Evolutionary conservation across 1,284 basidiomycete genomes (phyloP), one percentile per base, ranked within the genome.

Genomic region (Ustilago bromivora): DNA sequence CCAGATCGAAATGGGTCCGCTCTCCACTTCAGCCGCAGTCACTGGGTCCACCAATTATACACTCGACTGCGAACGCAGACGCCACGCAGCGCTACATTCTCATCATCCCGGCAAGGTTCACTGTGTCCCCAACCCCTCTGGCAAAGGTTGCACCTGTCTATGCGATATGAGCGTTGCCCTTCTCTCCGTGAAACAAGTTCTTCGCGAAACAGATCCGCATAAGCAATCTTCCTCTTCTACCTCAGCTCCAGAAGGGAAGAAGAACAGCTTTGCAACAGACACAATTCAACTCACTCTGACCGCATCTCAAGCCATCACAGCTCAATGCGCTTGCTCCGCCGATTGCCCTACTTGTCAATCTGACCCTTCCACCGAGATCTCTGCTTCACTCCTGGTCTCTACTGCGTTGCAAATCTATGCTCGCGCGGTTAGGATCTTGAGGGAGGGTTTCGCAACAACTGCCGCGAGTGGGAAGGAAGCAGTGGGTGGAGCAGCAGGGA

Each of bases 381-480:
- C 64, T n/a, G 83, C 84, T 0, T 74, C 71, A 40, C 49, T 86
- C 43, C 68, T 86, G 0, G 81, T 86, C 9, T 78, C 76, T 1
- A 85, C 84, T 0, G 83, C 83, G 17, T 72, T 86, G 34, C 84
- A 86, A 73, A 86, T 86, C 53, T 86, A 86, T 59, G 80, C 84
- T 3, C 61, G 83, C 2, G 84, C 84, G 15, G 80, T 86, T 34
- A 66, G 80, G 36, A 80, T 80, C 15, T 57, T 86, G 40, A 65
- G 81, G 12, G 80, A 84, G 32, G 82, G 83, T 4, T 80, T 85
- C 13, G 65, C 64, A 0, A 75, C 75, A 3, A 64, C 64, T 34
- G 3, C 60, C 8, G 35, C 56, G 1, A 54, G 53, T 6, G 19
- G 19, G 34, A 28, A 11, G 28, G 43, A 17, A n/a, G 31, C 10